Evolutionary conservation across 345 rosid species (phyloP).

Genomic region (Cardamine resedifolia): DNA sequence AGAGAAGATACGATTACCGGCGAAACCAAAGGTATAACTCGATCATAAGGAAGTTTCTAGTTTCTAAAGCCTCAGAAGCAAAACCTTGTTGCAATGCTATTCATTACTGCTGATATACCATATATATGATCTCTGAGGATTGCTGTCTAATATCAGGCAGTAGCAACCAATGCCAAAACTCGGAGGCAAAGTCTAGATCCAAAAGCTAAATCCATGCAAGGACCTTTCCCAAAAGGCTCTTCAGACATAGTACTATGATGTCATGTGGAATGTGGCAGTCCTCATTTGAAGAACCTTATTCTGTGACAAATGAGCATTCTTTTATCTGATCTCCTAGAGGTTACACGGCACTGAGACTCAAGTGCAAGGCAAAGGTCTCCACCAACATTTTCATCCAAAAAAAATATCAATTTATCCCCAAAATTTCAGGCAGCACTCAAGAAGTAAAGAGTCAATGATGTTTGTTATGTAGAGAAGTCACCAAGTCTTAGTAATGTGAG

Average conservation of each 20-base stretch:
- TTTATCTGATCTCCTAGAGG: slow-evolving; percentile 5
- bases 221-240: slow-evolving; percentile 19
- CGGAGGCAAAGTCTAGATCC: slow-evolving; percentile 14
- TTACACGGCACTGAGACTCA: not conserved
- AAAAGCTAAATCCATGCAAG: slow-evolving; percentile 15
- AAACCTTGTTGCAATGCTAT: not conserved
- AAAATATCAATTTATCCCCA: not conserved
- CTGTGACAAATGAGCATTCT: not conserved
- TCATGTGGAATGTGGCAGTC: not conserved
- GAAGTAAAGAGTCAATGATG: slow-evolving; percentile 2
- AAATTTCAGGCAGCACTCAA: not conserved
- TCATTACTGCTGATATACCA: not conserved
- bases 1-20: slow-evolving; percentile 17
- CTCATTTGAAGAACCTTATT: slow-evolving; percentile 4
- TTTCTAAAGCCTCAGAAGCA: not conserved
- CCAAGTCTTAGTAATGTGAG: not conserved
- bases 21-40: slow-evolving; percentile 28
- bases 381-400: not conserved
- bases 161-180: slow-evolving; percentile 8
- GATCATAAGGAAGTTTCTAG: not conserved
- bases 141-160: slow-evolving; percentile 17
- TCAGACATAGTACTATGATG: slow-evolving; percentile 14
- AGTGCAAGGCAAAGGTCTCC: not conserved
- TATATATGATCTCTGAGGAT: not conserved
- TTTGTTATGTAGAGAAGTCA: slow-evolving; percentile 23